These are phyloP conservation scores for Plasmodium yoelii DNA, from an alignment of 169 alveolate genomes.

Conservation along the genomic window DNA sequence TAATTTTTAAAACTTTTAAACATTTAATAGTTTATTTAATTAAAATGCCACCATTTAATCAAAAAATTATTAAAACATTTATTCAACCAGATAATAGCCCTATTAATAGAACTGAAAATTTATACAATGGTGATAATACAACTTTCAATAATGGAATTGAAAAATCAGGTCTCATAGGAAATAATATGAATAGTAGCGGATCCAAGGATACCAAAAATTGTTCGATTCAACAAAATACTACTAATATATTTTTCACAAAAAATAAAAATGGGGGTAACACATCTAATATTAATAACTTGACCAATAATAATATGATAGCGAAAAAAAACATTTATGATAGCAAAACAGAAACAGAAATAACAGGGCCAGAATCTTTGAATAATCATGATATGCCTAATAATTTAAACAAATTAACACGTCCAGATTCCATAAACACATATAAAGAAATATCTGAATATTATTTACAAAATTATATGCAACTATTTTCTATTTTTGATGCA, in stretches of 20 bases:
- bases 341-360: neutral
- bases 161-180: neutral
- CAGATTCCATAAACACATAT: constrained; percentile 28
- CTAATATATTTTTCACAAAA: neutral
- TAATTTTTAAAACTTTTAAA: constrained; percentile 64
- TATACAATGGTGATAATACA: neutral
- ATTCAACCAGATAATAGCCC: constrained; percentile 11
- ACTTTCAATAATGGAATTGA: neutral
- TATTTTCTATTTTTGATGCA: constrained; percentile 47
- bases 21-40: constrained; percentile 70
- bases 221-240: neutral
- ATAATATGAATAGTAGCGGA: too few relatives aligned
- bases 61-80: constrained; percentile 61
- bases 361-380: neutral
- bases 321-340: neutral
- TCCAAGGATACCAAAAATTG: neutral
- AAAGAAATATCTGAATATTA: constrained; percentile 72
- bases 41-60: constrained; percentile 64
- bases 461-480: constrained; percentile 59
- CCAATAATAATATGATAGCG: neutral
- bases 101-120: neutral
- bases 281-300: neutral
- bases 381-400: constrained; percentile 1
- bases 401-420: constrained; percentile 6
- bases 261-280: neutral